These are phyloP conservation scores for Strombidium stylifer DNA, from an alignment of 73 alveolate genomes.

Conservation along the genomic window DNA sequence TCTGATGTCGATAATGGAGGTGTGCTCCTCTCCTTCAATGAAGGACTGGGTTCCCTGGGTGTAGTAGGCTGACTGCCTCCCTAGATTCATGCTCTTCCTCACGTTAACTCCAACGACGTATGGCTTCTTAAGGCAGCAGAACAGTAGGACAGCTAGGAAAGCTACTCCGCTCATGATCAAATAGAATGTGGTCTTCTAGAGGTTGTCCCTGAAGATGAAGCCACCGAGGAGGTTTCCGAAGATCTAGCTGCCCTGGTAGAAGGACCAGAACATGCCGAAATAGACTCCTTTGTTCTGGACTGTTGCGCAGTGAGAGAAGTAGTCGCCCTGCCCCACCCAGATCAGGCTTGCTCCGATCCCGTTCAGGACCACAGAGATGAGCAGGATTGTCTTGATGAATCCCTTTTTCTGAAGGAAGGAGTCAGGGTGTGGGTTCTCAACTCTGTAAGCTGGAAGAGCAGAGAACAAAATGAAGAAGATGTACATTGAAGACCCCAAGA, in stretches of 20 bases:
- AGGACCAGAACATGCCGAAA: conserved; percentile 39
- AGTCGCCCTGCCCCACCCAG: conserved; percentile 33
- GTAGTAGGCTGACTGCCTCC: too few species aligned
- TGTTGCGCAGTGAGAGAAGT: conserved; percentile 46
- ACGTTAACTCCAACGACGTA: not conserved
- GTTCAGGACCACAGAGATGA: conserved; percentile 20
- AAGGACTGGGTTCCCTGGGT: too few species aligned
- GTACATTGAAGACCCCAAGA: conserved; percentile 6
- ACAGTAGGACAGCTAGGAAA: conserved; percentile 6
- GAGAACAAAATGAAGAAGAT: conserved; percentile 14
- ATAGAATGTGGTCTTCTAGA: conserved; percentile 9
- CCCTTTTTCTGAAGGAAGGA: not conserved
- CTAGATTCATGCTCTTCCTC: not conserved
- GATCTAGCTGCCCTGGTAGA: conserved; percentile 37
- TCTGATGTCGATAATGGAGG: too few species aligned
- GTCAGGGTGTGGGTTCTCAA: not conserved
- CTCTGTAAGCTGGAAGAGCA: conserved; percentile 11
- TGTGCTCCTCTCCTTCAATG: too few species aligned
- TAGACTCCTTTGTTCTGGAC: conserved; percentile 44
- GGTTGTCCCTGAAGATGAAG: conserved; percentile 21
- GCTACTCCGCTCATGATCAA: conserved; percentile 30
- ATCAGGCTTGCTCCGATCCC: conserved; percentile 40
- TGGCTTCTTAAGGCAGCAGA: conserved; percentile 19
- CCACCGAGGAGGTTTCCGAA: conserved; percentile 53
- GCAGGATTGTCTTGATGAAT: not conserved